Conservation (phyloP, 129 eudicot species). For the Solidago caesia region DNA sequence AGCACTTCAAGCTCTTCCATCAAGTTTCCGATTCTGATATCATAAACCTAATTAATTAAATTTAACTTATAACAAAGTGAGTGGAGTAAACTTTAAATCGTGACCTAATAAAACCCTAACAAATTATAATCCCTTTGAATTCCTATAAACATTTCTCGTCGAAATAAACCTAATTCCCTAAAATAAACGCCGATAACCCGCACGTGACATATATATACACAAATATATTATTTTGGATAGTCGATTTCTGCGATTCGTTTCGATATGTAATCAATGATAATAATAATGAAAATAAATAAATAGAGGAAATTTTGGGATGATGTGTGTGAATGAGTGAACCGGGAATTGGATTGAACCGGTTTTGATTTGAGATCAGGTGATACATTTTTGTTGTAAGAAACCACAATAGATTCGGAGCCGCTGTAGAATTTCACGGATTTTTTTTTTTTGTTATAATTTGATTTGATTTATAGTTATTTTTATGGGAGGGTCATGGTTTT, state of each 20-base stretch:
- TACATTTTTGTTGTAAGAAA: conserved; percentile 34
- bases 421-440: conserved; percentile 31
- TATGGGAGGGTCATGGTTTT: neutral
- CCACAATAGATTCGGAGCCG: conserved; percentile 20
- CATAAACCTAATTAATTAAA: neutral
- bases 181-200: neutral
- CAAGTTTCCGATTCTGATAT: conserved; percentile 8
- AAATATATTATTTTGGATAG: too few relatives aligned
- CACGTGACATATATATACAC: too few relatives aligned
- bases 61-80: neutral
- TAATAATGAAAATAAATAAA: conserved; percentile 8
- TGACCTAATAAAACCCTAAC: conserved; percentile 25
- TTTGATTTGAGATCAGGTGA: conserved; percentile 32
- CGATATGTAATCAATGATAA: neutral
- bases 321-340: conserved; percentile 19
- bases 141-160: neutral
- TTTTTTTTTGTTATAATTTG: conserved; percentile 32
- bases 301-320: conserved; percentile 6
- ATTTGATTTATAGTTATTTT: neutral
- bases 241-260: neutral
- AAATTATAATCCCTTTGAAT: too few relatives aligned
- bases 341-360: conserved; percentile 15
- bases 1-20: conserved; percentile 31
- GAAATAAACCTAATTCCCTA: conserved; percentile 10
- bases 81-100: conserved; percentile 21